Conservation (phyloP, 2,329 filamentous ascomycete species). For the Tolypocladium amazonense region DNA sequence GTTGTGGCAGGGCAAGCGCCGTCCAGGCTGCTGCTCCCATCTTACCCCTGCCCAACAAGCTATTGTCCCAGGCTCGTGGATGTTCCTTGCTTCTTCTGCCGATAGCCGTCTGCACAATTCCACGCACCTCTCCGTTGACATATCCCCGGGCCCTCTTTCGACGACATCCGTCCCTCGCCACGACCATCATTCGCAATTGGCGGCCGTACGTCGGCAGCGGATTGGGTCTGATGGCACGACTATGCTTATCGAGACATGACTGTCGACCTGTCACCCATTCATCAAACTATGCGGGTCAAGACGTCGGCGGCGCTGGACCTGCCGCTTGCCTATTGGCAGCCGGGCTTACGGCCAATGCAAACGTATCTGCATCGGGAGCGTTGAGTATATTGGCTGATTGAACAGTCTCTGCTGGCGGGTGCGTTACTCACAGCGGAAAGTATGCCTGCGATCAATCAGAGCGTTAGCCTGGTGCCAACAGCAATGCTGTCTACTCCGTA, state of each 20-base stretch:
- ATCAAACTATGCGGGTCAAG: background rate
- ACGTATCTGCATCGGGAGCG: constrained; percentile 36
- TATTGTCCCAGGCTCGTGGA: background rate
- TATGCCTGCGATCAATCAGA: constrained; percentile 34
- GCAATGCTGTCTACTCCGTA: background rate
- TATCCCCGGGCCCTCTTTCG: background rate
- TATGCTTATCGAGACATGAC: background rate
- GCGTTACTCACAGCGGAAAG: constrained; percentile 44
- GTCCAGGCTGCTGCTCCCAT: background rate
- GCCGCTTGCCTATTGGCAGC: constrained; percentile 6
- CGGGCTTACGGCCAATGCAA: constrained; percentile 49
- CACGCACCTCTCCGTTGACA: background rate
- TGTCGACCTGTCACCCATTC: background rate
- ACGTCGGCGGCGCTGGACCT: background rate
- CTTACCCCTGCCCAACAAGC: background rate
- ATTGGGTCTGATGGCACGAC: background rate
- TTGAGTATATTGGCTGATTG: background rate
- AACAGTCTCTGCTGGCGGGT: too few species aligned
- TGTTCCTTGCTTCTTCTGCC: background rate
- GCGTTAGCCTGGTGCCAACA: background rate
- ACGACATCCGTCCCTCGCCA: background rate
- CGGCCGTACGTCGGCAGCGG: background rate
- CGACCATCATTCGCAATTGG: background rate
- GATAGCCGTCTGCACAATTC: background rate
- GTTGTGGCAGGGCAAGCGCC: background rate